Base-by-base conservation (phyloP, 1,139 yeast genomes). In the Yamadazyma pseudoaaseri region DNA sequence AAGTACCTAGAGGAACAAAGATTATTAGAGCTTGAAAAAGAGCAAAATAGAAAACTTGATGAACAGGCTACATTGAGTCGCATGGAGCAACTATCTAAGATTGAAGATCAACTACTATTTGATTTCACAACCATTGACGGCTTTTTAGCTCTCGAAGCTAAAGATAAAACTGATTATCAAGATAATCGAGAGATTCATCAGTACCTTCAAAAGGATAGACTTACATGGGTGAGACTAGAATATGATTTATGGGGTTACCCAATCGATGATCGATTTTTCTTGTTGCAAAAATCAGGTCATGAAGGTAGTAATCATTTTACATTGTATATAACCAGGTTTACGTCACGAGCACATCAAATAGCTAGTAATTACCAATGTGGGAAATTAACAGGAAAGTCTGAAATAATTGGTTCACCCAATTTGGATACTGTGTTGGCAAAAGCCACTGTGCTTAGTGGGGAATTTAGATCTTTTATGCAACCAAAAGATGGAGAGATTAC, bases 181-280 rank as follows among this genome's bases (percentile, higher is more conserved):
- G 34, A 38, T 8, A 28, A 39, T 4, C 37, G 35, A 10, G 36
- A 29, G 1, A 47, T 59, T 1, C 44, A 44, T 26, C 21, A 30
- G 4, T 43, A 43, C 3, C 38, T 65, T 21, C 24, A 30, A 1
- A 22, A 39, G 1, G 47, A 56, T 27, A 25, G 24, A 1, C 33
- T 53, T 1, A 16, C 33, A 6, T 66, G 72, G 72, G 34, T 60
- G 1, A 38, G 67, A 16, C 45, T 65, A 8, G 62, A 54, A 27
- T 53, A 49, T 30, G 51, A 56, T 35, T 29, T 48, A 1, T 68
- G 74, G 75, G 73, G 68, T 0, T 26, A 38, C 20, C 57, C 39
- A 11, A 32, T 48, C 2, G 41, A 38, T 4, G 38, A 42, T 3
- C 33, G 41, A 6, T 52, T 55, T 29, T 48, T 48, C 23, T 39